These are phyloP conservation scores for Mycena chlorophos DNA, from an alignment of 768 basidiomycete genomes.

Conservation along the genomic window DNA sequence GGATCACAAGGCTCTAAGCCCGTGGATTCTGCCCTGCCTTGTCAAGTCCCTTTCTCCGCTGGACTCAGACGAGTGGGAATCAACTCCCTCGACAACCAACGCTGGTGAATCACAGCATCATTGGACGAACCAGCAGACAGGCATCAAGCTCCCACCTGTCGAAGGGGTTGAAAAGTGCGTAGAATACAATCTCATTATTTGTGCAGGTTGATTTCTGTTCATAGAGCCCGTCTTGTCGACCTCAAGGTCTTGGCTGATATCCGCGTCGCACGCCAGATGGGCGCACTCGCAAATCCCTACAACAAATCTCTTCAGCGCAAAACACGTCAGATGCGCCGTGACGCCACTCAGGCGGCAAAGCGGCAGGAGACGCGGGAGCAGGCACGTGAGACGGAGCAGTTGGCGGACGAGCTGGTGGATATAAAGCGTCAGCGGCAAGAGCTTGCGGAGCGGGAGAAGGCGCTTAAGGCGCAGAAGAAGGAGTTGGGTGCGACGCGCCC, in stretches of 20 bases:
- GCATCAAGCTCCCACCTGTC: constrained; percentile 20
- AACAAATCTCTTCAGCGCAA: constrained; percentile 1
- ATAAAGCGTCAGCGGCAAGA: not conserved
- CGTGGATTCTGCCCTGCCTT: constrained; percentile 26
- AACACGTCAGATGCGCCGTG: not conserved
- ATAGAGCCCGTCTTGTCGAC: constrained; percentile 11
- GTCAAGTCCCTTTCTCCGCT: constrained; percentile 25
- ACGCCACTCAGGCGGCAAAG: not conserved
- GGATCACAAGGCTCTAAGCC: constrained; percentile 26
- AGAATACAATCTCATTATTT: not conserved
- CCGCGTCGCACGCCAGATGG: constrained; percentile 5
- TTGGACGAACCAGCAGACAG: constrained; percentile 23
- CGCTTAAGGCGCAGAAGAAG: not conserved
- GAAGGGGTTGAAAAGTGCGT: constrained; percentile 20
- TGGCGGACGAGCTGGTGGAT: not conserved
- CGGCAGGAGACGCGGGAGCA: not conserved
- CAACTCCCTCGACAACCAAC: constrained; percentile 25
- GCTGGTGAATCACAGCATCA: constrained; percentile 25
- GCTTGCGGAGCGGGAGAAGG: not conserved
- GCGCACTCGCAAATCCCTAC: constrained; percentile 14
- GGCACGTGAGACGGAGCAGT: not conserved
- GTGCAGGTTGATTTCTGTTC: not conserved
- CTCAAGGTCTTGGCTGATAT: constrained; percentile 8
- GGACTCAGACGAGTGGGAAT: constrained; percentile 19
- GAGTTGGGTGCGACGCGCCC: not conserved